phyloP scores from a whole-genome alignment of 2,329 filamentous ascomycete species.

The Tolypocladium inflatum region DNA sequence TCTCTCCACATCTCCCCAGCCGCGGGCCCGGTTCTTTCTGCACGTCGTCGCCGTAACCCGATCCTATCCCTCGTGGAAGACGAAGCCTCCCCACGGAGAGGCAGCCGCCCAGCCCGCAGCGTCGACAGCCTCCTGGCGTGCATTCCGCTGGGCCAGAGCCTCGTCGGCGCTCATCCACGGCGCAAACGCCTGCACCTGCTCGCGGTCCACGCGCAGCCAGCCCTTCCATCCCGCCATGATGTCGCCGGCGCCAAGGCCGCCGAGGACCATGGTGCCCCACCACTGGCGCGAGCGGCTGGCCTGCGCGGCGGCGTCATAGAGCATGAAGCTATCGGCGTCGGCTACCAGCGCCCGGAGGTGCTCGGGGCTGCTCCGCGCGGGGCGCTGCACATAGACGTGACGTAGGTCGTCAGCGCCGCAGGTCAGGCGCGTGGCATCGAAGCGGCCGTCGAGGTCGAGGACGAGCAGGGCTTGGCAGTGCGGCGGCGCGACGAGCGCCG shows the following conservation, averaged over 20 bases:
- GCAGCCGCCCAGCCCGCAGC: conserved; percentile 34
- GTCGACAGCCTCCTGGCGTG: conserved; percentile 29
- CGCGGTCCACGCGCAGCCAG: conserved; percentile 42
- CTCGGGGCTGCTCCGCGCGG: conserved; percentile 19
- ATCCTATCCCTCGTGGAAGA: conserved; percentile 19
- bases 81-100: conserved; percentile 41
- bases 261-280: conserved; percentile 49
- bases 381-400: conserved; percentile 42
- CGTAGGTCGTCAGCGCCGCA: conserved; percentile 28
- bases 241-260: conserved; percentile 18
- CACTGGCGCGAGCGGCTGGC: conserved; percentile 36
- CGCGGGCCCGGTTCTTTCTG: not conserved
- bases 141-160: conserved; percentile 30
- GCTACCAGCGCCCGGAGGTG: conserved; percentile 25
- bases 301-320: conserved; percentile 33
- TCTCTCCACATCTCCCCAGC: not conserved
- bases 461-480: conserved; percentile 39
- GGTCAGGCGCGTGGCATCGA: conserved; percentile 40
- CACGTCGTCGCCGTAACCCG: not conserved
- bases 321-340: conserved; percentile 35
- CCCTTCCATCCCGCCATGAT: conserved; percentile 29
- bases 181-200: conserved; percentile 28
- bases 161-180: conserved; percentile 31
- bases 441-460: conserved; percentile 45
- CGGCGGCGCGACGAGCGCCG: conserved; percentile 38